Percentiles rank a stretch among this genome's conserved stretches.
phyloP scores from a whole-genome alignment of 192 early-diverging fungal species.

The Jimgerdemannia flammicorona region DNA sequence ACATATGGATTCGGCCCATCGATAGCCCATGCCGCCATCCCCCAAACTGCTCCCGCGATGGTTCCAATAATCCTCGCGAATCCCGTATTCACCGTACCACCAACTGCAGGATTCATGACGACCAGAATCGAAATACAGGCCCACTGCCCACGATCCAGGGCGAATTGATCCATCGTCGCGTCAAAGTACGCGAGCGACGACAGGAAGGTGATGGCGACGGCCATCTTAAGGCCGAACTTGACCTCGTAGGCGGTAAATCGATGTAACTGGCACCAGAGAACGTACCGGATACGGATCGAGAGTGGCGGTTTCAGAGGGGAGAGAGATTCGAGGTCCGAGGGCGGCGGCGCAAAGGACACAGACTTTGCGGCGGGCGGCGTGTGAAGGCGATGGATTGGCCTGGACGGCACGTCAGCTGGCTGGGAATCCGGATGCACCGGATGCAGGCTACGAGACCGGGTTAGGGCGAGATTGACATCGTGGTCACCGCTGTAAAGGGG shows the following conservation, averaged over 20 bases:
- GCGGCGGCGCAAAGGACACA: background rate
- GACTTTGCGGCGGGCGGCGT: background rate
- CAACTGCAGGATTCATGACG: conserved; percentile 27
- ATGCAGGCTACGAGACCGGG: too few species aligned
- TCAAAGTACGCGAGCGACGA: conserved; percentile 39
- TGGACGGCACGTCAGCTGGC: too few species aligned
- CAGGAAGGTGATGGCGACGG: conserved; percentile 28
- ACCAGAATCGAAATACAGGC: conserved; percentile 41
- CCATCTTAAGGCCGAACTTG: conserved; percentile 53
- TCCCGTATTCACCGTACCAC: conserved; percentile 41
- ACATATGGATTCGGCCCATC: conserved; percentile 24
- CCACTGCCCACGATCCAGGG: conserved; percentile 43
- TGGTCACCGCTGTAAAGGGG: too few species aligned
- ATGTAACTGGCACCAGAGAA: conserved; percentile 35
- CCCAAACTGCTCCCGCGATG: conserved; percentile 34
- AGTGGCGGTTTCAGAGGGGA: conserved; percentile 4
- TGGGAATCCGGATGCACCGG: too few species aligned
- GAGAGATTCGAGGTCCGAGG: background rate
- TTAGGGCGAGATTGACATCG: too few species aligned
- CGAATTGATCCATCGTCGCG: conserved; percentile 17
- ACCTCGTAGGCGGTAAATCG: conserved; percentile 35
- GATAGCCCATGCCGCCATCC: conserved; percentile 26
- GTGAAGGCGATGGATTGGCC: background rate
- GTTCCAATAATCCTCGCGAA: conserved; percentile 45
- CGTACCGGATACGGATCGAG: conserved; percentile 28